Conservation (phyloP, 2,329 filamentous ascomycete genomes). For the Phoma herbarum region DNA sequence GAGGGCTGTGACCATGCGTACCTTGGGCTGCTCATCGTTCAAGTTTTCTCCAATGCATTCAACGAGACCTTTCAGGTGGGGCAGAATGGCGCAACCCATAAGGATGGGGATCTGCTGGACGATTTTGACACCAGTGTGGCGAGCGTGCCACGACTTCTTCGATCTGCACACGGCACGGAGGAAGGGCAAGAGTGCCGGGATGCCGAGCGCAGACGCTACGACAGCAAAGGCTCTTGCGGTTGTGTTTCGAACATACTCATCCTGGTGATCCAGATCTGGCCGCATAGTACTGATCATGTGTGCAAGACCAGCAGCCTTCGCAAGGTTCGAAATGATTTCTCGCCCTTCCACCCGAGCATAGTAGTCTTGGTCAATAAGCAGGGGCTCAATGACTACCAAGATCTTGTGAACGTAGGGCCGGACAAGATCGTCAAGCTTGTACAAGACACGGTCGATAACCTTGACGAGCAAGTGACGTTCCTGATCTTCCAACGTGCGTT, state of each 20-base stretch:
- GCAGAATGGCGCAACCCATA: conserved; percentile 96
- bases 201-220: conserved; percentile 93
- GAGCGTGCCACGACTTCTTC: conserved; percentile 98
- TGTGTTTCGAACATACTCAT: conserved; percentile 98
- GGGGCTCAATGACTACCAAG: conserved; percentile 96
- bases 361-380: conserved; percentile 99
- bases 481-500: conserved; percentile 96
- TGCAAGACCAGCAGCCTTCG: conserved; percentile 93
- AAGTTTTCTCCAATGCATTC: conserved; percentile 96
- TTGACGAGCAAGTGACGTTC: conserved; percentile 98
- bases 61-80: conserved; percentile 93
- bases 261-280: conserved; percentile 97
- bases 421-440: conserved; percentile 97
- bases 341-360: conserved; percentile 97
- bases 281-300: conserved; percentile 99
- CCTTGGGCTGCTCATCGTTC: conserved; percentile 97
- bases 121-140: conserved; percentile 98
- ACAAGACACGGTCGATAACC: conserved; percentile 97
- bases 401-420: conserved; percentile 98
- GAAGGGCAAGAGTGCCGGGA: conserved; percentile 94
- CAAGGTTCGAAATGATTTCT: conserved; percentile 97
- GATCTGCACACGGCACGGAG: conserved; percentile 93
- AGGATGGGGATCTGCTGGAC: conserved; percentile 98
- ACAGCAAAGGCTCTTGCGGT: conserved; percentile 97
- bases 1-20: conserved; percentile 92